Evolutionary conservation across 2,329 filamentous ascomycete genomes (phyloP).

Genomic region (Herpomyces periplanetae): DNA sequence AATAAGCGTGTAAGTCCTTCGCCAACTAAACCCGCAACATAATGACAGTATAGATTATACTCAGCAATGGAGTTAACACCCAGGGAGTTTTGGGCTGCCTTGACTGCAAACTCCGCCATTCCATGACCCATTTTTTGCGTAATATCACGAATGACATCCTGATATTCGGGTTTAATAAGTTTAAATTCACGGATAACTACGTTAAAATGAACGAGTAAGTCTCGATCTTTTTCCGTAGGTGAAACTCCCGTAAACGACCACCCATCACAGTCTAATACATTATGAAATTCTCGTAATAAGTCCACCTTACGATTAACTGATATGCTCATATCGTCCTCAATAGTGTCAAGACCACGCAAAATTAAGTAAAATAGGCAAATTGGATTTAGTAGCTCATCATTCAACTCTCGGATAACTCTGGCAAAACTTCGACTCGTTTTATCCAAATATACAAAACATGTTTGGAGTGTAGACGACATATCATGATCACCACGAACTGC

Average conservation of each 20-base stretch:
- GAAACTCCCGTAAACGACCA: constrained; percentile 68
- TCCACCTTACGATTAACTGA: constrained; percentile 44
- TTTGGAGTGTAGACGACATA: constrained; percentile 28
- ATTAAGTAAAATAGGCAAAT: constrained; percentile 71
- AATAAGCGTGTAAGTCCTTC: constrained; percentile 72
- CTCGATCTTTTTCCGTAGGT: constrained; percentile 66
- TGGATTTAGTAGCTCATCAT: constrained; percentile 64
- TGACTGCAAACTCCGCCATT: constrained; percentile 79
- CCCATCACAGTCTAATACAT: constrained; percentile 36
- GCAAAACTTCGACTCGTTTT: constrained; percentile 72
- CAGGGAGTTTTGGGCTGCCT: constrained; percentile 36
- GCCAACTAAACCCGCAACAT: constrained; percentile 89
- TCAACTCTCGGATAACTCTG: constrained; percentile 72
- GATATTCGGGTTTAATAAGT: constrained; percentile 49
- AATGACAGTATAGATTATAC: constrained; percentile 90
- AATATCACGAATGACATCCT: constrained; percentile 60
- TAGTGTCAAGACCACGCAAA: constrained; percentile 72
- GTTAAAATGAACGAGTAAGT: constrained; percentile 70
- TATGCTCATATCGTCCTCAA: constrained; percentile 94
- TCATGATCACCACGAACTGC: constrained; percentile 34
- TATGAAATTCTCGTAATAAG: constrained; percentile 40
- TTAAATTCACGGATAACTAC: constrained; percentile 51
- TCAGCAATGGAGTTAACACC: constrained; percentile 49
- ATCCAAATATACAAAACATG: constrained; percentile 57
- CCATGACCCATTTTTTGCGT: constrained; percentile 82